phyloP scores from a whole-genome alignment of 2,329 filamentous ascomycete genomes.

The Dothideomycetes sp. region DNA sequence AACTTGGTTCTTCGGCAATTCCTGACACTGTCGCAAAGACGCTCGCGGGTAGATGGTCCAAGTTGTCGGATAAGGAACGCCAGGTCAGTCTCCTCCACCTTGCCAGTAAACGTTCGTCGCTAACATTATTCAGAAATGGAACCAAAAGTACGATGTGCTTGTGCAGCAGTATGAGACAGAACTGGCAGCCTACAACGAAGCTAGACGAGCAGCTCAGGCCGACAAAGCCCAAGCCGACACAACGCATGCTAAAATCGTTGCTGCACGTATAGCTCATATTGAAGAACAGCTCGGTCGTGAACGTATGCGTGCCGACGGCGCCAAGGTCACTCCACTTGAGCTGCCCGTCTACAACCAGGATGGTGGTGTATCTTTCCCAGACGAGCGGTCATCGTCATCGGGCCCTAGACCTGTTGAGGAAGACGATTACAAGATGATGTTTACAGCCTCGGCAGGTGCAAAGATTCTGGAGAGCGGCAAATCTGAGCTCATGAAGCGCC shows the following conservation, averaged over 20 bases:
- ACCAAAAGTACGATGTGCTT: constrained; percentile 10
- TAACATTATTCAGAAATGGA: background rate
- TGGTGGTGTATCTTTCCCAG: constrained; percentile 18
- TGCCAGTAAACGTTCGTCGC: background rate
- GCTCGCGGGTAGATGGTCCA: constrained; percentile 8
- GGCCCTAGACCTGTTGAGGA: constrained; percentile 22
- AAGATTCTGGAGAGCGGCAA: constrained; percentile 43
- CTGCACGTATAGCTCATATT: constrained; percentile 20
- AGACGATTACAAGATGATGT: constrained; percentile 42
- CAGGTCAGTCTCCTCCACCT: background rate
- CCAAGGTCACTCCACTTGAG: constrained; percentile 19
- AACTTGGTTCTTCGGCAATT: constrained; percentile 10
- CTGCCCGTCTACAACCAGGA: constrained; percentile 20
- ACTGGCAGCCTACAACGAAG: constrained; percentile 11
- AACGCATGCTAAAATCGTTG: constrained; percentile 9
- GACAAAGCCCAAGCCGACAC: constrained; percentile 10
- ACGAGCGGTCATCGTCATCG: constrained; percentile 8
- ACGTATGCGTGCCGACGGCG: constrained; percentile 19
- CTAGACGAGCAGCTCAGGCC: constrained; percentile 5
- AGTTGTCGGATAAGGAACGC: constrained; percentile 9
- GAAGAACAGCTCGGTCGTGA: constrained; percentile 25
- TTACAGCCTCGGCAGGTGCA: constrained; percentile 39
- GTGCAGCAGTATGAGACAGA: constrained; percentile 13
- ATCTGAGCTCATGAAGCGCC: constrained; percentile 41
- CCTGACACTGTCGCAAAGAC: constrained; percentile 13